Evolutionary conservation across 78 protist species (phyloP).

Genomic region (Creolimax fragrantissima): DNA sequence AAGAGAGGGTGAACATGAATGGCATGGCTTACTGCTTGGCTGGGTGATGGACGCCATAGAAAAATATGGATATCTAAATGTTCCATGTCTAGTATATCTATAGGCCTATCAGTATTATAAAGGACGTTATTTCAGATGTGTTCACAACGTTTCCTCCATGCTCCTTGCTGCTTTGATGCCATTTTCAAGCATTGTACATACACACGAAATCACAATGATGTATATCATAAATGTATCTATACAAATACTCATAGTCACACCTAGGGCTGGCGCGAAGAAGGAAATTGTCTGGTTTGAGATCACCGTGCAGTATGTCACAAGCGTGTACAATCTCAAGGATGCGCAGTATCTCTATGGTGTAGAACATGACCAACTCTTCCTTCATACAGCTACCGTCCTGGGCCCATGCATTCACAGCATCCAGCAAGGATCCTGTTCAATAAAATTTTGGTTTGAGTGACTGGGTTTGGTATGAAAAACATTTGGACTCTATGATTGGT

Average conservation of each 20-base stretch:
- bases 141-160: no score
- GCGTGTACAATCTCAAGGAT: slow-evolving; percentile 38
- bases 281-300: slow-evolving; percentile 45
- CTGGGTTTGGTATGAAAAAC: not conserved
- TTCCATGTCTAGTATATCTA: no score
- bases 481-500: not conserved
- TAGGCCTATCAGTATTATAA: no score
- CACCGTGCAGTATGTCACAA: slow-evolving; percentile 46
- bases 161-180: no score
- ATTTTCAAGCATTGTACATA: no score
- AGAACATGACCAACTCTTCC: slow-evolving; percentile 48
- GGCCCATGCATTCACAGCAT: not conserved
- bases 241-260: not conserved
- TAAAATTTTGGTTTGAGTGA: not conserved
- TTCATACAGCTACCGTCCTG: slow-evolving; percentile 8
- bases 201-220: not conserved
- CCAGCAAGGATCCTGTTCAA: not conserved
- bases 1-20: not conserved
- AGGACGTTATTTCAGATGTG: no score
- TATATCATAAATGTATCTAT: not conserved
- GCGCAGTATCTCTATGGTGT: slow-evolving; percentile 51
- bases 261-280: not conserved
- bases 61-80: no score
- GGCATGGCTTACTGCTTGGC: no score
- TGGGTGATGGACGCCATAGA: no score